Evolutionary conservation across 257 asterid genomes (phyloP), one percentile per base, ranked within the genome.

Genomic region (Plantago elongata): DNA sequence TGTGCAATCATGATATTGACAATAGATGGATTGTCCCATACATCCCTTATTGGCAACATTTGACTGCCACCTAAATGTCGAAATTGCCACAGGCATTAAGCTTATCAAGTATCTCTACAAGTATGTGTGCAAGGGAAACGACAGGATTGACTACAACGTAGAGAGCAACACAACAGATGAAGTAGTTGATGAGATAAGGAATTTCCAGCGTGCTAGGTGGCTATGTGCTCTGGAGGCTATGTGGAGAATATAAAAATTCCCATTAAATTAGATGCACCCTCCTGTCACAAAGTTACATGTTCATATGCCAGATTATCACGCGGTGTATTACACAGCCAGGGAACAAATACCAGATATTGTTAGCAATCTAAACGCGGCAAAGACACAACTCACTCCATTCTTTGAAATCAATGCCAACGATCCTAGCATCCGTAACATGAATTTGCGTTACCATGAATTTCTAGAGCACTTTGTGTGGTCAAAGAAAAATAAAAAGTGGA

Each of bases 21-120:
- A 76, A 76, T 5, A 5, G 43, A 0, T 69, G 73, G 73, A 56
- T 61, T 0, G 0, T 64, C 67, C 13, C 29, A 67, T 34, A 30
- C 45, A 1, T 61, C n/a, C 51, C 13, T 30, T 66, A 9, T 16
- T 66, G 11, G 51, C 29, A 1, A 57, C 14, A n/a, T 66, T 13
- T 9, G 61, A 30, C 37, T 66, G 64, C 15, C 64, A 66, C 13
- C 37, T 66, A 0, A 64, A 57, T 5, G 49, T 57, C 0, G 59
- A 66, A 22, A 40, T 57, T 2, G 57, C 43, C 9, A 14, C 49
- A 0, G 42, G 9, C 5, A 7, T 51, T 9, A 40, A 45, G 1
- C 43, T n/a, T 9, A n/a, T 66, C 6, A 66, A 63, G 13, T 51
- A 64, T n/a, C 9, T 58, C 0, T 46, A 68, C 22, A 64, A 59